Conservation (phyloP, 2,329 filamentous ascomycete genomes). For the Chaetomium sp. region DNA sequence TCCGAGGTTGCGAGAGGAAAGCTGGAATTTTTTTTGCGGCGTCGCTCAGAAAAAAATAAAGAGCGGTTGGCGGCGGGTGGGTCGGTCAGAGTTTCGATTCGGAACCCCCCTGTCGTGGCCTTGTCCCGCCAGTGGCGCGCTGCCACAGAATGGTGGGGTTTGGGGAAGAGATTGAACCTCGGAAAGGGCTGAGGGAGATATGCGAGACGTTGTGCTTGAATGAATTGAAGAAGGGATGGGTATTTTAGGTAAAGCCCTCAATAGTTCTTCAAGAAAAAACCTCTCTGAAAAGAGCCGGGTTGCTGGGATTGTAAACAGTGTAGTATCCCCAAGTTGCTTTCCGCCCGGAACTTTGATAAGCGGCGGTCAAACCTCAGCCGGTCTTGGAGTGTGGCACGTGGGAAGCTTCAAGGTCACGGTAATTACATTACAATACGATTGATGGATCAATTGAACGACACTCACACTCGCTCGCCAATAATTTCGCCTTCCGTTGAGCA, state of each 20-base stretch:
- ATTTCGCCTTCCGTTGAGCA: neutral
- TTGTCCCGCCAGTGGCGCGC: neutral
- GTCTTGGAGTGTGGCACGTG: no score
- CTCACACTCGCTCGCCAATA: no score
- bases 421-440: neutral
- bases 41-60: neutral
- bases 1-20: slow-evolving; percentile 5
- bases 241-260: neutral
- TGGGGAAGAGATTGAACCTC: no score
- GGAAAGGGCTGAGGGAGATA: neutral
- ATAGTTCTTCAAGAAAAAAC: neutral
- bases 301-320: no score
- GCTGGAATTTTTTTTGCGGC: slow-evolving; percentile 8
- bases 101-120: neutral
- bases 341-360: neutral
- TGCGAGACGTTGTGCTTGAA: neutral
- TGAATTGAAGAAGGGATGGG: neutral
- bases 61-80: neutral
- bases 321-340: no score
- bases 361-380: neutral
- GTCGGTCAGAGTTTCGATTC: neutral
- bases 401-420: neutral
- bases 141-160: neutral
- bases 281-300: no score
- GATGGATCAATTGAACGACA: neutral